These are phyloP conservation scores for Helotiales sp. DNA, from an alignment of 2,329 filamentous ascomycete genomes.

Conservation along the genomic window DNA sequence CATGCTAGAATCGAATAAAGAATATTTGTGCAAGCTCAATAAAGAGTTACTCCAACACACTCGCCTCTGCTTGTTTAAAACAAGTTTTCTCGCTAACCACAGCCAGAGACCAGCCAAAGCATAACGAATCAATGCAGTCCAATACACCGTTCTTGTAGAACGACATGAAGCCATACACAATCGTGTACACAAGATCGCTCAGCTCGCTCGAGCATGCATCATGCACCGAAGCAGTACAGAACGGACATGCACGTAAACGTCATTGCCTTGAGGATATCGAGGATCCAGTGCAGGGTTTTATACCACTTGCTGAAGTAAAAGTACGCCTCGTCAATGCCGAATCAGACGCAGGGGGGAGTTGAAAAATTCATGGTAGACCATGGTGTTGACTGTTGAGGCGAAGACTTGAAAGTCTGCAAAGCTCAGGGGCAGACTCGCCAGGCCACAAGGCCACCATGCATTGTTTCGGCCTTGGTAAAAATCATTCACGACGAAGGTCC, in stretches of 20 bases:
- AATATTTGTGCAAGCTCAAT: no score
- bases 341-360: background rate
- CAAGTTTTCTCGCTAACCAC: background rate
- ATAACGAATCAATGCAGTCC: background rate
- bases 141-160: no score
- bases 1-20: no score
- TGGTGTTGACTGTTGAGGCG: background rate
- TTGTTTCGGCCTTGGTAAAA: background rate
- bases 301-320: background rate
- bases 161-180: no score
- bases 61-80: background rate
- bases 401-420: no score
- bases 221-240: background rate
- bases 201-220: background rate
- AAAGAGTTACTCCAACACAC: no score
- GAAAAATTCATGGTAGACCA: background rate
- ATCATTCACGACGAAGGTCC: background rate
- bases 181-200: no score
- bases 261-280: background rate
- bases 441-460: no score
- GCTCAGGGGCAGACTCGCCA: no score
- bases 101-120: background rate
- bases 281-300: background rate
- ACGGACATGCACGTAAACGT: background rate
- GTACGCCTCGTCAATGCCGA: background rate